A percentile compares a stretch with the other conserved stretches of the same genome.
Evolutionary conservation across 1,139 yeast species (phyloP).

Genomic region (Diutina rugosa): DNA sequence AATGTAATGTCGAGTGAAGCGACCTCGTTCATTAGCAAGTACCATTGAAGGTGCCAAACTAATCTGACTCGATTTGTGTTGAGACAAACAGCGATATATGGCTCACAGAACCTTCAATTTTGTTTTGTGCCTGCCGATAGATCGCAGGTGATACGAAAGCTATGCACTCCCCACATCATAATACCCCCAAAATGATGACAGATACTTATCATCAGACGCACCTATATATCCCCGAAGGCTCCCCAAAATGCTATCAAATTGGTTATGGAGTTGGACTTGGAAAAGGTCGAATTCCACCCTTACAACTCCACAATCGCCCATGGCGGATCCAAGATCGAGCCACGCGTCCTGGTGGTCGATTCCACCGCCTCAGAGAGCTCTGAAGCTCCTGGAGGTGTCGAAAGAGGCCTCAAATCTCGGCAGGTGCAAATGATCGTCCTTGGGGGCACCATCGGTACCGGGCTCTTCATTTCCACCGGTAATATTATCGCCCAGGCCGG

Average conservation of each 20-base stretch:
- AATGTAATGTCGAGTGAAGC: no score
- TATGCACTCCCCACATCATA: background rate
- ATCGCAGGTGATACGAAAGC: background rate
- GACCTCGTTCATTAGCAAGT: no score
- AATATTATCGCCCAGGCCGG: conserved; percentile 51
- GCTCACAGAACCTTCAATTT: background rate
- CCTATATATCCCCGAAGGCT: no score
- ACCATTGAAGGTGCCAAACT: no score
- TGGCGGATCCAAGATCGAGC: background rate
- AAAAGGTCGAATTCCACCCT: background rate
- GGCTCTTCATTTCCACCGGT: conserved; percentile 56
- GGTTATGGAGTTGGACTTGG: background rate
- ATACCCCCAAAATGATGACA: background rate
- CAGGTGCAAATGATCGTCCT: conserved; percentile 57
- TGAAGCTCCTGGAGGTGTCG: background rate
- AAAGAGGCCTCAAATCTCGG: conserved; percentile 20
- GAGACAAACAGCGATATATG: no score
- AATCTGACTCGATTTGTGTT: no score
- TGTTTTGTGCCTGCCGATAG: background rate
- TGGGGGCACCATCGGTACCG: conserved; percentile 65
- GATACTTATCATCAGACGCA: no score
- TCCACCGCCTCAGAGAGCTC: background rate
- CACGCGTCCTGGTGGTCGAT: background rate
- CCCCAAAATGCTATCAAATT: no score
- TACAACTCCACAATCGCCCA: background rate